These are phyloP conservation scores for Escallonia herrerae DNA, from an alignment of 129 eudicot genomes.

Conservation along the genomic window DNA sequence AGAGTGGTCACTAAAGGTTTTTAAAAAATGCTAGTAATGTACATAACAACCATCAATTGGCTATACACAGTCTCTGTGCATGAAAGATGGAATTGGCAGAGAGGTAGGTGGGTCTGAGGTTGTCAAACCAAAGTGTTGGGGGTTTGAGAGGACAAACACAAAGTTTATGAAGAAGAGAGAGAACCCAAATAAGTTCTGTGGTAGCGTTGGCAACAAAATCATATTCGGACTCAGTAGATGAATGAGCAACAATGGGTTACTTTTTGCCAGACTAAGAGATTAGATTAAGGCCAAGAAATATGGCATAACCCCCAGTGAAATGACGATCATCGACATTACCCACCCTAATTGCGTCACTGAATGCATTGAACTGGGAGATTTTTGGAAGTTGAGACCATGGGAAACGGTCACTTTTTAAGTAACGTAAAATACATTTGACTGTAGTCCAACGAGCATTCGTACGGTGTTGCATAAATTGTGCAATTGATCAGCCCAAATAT, in stretches of 20 bases:
- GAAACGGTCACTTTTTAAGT: background rate
- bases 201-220: background rate
- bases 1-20: too few relatives aligned
- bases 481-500: too few relatives aligned
- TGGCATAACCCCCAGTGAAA: background rate
- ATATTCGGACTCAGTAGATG: background rate
- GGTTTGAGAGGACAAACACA: background rate
- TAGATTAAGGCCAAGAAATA: background rate
- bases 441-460: background rate
- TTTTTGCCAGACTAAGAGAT: background rate
- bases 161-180: background rate
- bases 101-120: background rate
- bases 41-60: too few relatives aligned
- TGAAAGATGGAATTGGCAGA: background rate
- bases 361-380: slow-evolving; percentile 1
- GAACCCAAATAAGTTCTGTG: background rate
- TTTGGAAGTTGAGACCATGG: background rate
- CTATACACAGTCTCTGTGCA: background rate
- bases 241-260: background rate
- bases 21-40: too few relatives aligned
- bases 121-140: background rate
- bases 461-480: slow-evolving; percentile 14
- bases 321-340: background rate
- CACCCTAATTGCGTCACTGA: background rate
- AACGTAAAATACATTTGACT: background rate